phyloP scores from a whole-genome alignment of 1,139 yeast species.

The Kodamaea suecica region DNA sequence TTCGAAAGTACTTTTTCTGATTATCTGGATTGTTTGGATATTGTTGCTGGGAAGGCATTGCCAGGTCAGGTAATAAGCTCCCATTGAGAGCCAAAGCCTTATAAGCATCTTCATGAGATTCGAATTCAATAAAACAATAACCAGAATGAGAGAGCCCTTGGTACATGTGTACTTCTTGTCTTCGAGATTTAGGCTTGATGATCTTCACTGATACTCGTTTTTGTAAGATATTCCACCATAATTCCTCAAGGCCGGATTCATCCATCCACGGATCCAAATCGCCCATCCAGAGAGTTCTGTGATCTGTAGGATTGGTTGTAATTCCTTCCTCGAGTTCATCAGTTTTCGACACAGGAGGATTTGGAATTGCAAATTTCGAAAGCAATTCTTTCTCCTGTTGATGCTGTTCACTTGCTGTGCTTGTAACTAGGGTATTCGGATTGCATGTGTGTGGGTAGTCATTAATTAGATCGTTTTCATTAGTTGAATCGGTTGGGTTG shows the following conservation, averaged over 20 bases:
- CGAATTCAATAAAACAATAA: slow-evolving; percentile 71
- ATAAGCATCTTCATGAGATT: slow-evolving; percentile 60
- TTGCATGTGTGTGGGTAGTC: no score
- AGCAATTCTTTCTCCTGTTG: slow-evolving; percentile 46
- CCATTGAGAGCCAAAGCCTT: slow-evolving; percentile 65
- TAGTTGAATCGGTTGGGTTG: no score
- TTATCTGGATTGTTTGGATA: slow-evolving; percentile 47
- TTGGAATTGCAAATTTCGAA: slow-evolving; percentile 38
- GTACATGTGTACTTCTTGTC: slow-evolving; percentile 18
- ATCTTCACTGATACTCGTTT: slow-evolving; percentile 48
- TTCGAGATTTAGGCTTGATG: slow-evolving; percentile 43
- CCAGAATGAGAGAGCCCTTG: slow-evolving; percentile 56
- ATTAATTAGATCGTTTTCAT: no score
- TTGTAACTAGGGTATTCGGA: slow-evolving; percentile 20
- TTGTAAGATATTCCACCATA: slow-evolving; percentile 54
- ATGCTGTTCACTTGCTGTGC: slow-evolving; percentile 44
- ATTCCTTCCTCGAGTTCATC: slow-evolving; percentile 31
- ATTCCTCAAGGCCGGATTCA: slow-evolving; percentile 53
- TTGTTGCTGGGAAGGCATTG: slow-evolving; percentile 46
- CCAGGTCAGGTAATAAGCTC: slow-evolving; percentile 55
- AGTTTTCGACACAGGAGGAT: slow-evolving; percentile 47
- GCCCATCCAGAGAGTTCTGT: slow-evolving; percentile 71
- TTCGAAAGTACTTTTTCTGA: slow-evolving; percentile 58
- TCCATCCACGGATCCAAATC: slow-evolving; percentile 75
- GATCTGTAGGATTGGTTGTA: neutral